A percentile compares a stretch with the other conserved stretches of the same genome.
Evolutionary conservation across 768 basidiomycete genomes (phyloP).

Genomic region (Boletus pseudopeckii): DNA sequence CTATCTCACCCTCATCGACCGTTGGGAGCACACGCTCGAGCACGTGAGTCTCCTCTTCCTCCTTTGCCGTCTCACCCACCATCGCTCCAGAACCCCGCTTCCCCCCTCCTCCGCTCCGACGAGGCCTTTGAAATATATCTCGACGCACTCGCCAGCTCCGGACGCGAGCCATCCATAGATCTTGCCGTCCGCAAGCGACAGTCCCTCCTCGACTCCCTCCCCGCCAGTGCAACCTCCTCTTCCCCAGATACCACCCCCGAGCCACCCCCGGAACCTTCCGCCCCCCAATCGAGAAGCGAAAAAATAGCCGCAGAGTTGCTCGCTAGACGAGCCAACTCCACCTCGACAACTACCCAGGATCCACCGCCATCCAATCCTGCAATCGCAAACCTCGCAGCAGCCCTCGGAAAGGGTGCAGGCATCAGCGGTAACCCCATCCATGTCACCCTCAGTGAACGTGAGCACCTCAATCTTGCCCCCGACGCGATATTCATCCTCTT

Average conservation of each 20-base stretch:
- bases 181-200: constrained; percentile 70
- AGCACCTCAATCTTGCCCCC: constrained; percentile 27
- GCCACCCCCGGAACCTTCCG: constrained; percentile 6
- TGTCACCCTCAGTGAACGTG: constrained; percentile 80
- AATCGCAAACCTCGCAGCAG: constrained; percentile 41
- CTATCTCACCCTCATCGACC: constrained; percentile 66
- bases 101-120: constrained; percentile 67
- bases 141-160: constrained; percentile 57
- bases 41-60: constrained; percentile 52
- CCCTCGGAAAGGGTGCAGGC: constrained; percentile 41
- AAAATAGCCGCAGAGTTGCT: constrained; percentile 42
- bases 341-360: constrained; percentile 6
- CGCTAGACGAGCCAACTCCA: constrained; percentile 21
- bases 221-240: constrained; percentile 8
- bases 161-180: constrained; percentile 53
- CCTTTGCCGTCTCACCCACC: constrained; percentile 3
- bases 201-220: constrained; percentile 46
- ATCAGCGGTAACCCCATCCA: constrained; percentile 62
- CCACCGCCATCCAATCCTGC: constrained; percentile 29
- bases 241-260: constrained; percentile 16
- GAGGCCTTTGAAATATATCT: constrained; percentile 77
- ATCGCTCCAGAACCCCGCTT: constrained; percentile 53
- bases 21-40: constrained; percentile 84
- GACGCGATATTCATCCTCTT: neutral
- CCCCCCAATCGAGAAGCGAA: constrained; percentile 36